Conservation (phyloP, 768 basidiomycete species). For the Russula vinacea region DNA sequence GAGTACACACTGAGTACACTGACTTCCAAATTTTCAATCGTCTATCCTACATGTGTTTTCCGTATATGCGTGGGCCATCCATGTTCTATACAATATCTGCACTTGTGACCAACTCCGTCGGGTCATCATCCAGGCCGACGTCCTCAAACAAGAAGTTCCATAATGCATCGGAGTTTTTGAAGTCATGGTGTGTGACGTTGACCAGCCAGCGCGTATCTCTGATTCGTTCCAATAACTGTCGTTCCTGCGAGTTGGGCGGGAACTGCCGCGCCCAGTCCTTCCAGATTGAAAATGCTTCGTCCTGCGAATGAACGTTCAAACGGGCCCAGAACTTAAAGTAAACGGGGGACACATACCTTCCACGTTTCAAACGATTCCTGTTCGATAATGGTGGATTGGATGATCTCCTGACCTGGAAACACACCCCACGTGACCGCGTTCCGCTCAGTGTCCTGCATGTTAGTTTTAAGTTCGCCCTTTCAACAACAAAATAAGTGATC, state of each 20-base stretch:
- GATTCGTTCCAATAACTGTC: slow-evolving; percentile 68
- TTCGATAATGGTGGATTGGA: slow-evolving; percentile 96
- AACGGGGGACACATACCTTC: slow-evolving; percentile 61
- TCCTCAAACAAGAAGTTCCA: slow-evolving; percentile 77
- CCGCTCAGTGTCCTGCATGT: slow-evolving; percentile 71
- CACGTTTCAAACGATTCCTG: slow-evolving; percentile 91
- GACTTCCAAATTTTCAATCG: not conserved
- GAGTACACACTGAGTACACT: too few species aligned
- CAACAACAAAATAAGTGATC: not conserved
- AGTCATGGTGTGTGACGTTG: slow-evolving; percentile 92
- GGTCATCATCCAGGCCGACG: slow-evolving; percentile 12
- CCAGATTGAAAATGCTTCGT: slow-evolving; percentile 97
- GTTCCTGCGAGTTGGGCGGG: slow-evolving; percentile 66
- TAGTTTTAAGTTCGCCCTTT: slow-evolving; percentile 77
- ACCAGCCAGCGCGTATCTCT: slow-evolving; percentile 82
- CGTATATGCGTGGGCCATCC: not conserved
- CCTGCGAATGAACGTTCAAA: slow-evolving; percentile 46
- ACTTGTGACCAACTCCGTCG: not conserved
- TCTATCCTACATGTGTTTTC: slow-evolving; percentile 19
- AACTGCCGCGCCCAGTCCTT: slow-evolving; percentile 88
- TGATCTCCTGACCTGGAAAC: slow-evolving; percentile 94
- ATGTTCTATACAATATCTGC: not conserved
- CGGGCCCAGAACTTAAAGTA: not conserved
- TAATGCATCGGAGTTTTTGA: slow-evolving; percentile 69
- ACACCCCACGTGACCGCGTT: slow-evolving; percentile 99